Percentiles rank a stretch among this genome's conserved stretches.
These are phyloP conservation scores for Cryphonectria japonica DNA, from an alignment of 2,329 filamentous ascomycete genomes.

Conservation along the genomic window DNA sequence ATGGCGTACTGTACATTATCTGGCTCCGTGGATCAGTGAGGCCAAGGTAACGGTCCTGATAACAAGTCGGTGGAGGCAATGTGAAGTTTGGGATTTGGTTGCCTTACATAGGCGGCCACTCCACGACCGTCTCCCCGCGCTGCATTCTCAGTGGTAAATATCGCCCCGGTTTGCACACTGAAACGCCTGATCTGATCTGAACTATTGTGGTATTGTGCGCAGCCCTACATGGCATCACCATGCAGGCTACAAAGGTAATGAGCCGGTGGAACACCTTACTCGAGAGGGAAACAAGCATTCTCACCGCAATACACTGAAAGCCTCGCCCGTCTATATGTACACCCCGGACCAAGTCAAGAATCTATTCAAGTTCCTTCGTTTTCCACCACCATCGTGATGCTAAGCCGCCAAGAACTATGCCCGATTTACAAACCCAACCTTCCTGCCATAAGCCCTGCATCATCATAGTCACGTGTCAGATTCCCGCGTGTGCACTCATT, in stretches of 20 bases:
- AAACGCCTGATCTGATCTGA: background rate
- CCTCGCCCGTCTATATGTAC: background rate
- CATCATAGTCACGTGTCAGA: background rate
- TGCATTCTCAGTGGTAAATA: background rate
- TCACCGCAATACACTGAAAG: background rate
- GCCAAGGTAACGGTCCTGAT: no score
- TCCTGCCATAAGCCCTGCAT: background rate
- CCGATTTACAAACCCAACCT: background rate
- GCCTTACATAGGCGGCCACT: no score
- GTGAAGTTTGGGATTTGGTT: no score
- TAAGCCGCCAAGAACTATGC: background rate
- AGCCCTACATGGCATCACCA: background rate
- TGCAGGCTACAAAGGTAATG: background rate
- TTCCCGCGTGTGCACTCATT: background rate
- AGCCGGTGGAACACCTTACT: background rate
- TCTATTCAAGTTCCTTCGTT: background rate
- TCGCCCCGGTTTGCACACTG: background rate
- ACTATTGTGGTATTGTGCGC: background rate
- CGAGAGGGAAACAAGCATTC: background rate
- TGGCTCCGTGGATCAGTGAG: no score
- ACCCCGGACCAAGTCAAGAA: background rate
- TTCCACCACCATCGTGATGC: background rate
- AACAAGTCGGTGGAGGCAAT: no score
- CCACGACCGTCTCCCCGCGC: no score
- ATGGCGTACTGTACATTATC: no score